These are phyloP conservation scores for Lachancea sp. DNA, from an alignment of 805 yeast species.

Conservation along the genomic window DNA sequence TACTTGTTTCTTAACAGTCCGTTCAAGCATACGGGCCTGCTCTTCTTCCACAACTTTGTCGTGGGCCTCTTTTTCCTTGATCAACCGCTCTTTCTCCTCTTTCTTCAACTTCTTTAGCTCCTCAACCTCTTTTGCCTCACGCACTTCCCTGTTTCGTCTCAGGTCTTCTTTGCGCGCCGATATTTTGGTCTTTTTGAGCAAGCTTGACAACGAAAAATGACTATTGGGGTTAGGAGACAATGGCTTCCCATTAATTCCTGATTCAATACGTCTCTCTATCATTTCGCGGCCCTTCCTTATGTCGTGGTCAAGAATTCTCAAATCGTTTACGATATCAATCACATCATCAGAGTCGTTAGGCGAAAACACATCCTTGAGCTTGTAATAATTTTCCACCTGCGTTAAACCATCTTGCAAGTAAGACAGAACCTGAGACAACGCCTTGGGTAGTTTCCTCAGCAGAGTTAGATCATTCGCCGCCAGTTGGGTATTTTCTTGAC, in stretches of 20 bases:
- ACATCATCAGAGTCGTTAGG: slow-evolving; percentile 15
- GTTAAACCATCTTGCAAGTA: slow-evolving; percentile 26
- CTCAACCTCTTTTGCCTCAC: slow-evolving; percentile 21
- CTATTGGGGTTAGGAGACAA: slow-evolving; percentile 1
- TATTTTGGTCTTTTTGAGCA: slow-evolving; percentile 8
- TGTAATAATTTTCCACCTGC: slow-evolving; percentile 14
- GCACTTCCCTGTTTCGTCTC: slow-evolving; percentile 19
- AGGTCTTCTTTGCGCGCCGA: slow-evolving; percentile 7
- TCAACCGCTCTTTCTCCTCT: slow-evolving; percentile 11
- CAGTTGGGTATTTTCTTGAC: slow-evolving; percentile 10
- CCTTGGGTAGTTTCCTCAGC: slow-evolving; percentile 11
- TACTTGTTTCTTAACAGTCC: slow-evolving; percentile 24
- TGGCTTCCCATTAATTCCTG: slow-evolving; percentile 5
- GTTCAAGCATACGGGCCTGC: slow-evolving; percentile 20
- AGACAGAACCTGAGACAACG: slow-evolving; percentile 16
- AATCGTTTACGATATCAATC: slow-evolving; percentile 18
- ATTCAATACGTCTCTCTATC: slow-evolving; percentile 7
- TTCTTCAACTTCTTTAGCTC: slow-evolving; percentile 17
- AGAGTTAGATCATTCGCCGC: not conserved
- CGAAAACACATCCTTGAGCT: slow-evolving; percentile 2
- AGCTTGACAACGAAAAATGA: slow-evolving; percentile 7
- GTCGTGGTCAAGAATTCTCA: slow-evolving; percentile 28
- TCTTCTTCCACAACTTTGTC: slow-evolving; percentile 13
- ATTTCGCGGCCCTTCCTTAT: slow-evolving; percentile 15
- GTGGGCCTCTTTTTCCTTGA: slow-evolving; percentile 1